These are phyloP conservation scores for Pleurotus pulmonarius DNA, from an alignment of 768 basidiomycete genomes.

Conservation along the genomic window DNA sequence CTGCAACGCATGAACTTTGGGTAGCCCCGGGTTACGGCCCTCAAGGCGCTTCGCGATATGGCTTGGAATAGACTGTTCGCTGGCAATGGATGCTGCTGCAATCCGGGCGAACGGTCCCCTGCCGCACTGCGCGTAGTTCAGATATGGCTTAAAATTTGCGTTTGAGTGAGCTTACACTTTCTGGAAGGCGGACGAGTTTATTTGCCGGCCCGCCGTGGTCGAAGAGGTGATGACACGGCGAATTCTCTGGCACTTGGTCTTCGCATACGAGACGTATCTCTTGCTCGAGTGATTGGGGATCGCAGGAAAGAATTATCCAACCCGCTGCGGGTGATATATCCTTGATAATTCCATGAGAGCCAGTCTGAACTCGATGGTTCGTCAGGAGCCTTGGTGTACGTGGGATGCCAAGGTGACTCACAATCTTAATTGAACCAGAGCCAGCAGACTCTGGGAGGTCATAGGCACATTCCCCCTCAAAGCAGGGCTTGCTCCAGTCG, in stretches of 20 bases:
- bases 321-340: conserved; percentile 3
- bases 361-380: background rate
- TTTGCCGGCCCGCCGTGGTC: background rate
- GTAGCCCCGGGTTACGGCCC: background rate
- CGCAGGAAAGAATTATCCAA: conserved; percentile 1
- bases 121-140: background rate
- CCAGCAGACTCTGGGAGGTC: background rate
- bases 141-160: background rate
- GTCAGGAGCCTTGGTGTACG: background rate
- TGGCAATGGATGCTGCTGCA: background rate
- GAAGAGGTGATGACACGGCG: conserved; percentile 2
- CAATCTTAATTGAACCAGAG: background rate
- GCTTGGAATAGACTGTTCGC: background rate
- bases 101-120: background rate
- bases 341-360: background rate
- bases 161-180: background rate
- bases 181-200: conserved; percentile 1
- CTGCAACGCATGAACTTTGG: background rate
- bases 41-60: background rate
- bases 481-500: too few species aligned
- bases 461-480: too few species aligned
- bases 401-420: background rate
- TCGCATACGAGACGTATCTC: conserved; percentile 6
- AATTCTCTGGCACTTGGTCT: background rate
- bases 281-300: background rate